A percentile compares a stretch with the other conserved stretches of the same genome.
These are phyloP conservation scores for Rhododendron mucronatum DNA, from an alignment of 148 eudicot genomes.

Conservation along the genomic window DNA sequence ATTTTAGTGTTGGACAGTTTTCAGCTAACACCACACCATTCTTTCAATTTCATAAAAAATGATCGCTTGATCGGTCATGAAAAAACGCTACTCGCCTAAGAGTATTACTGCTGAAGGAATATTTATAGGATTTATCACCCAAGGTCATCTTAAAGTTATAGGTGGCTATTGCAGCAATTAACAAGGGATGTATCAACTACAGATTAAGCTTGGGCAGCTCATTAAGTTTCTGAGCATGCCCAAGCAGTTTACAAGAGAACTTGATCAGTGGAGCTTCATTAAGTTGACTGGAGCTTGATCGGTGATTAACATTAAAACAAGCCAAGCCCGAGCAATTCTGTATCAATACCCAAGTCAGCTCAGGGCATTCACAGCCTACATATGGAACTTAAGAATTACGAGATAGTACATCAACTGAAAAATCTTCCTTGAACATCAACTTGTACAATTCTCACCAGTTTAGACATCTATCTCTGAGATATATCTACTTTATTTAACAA, in stretches of 20 bases:
- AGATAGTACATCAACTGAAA: background rate
- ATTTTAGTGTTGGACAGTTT: background rate
- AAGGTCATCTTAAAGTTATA: background rate
- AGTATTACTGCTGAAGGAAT: background rate
- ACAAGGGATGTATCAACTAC: background rate
- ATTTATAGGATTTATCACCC: background rate
- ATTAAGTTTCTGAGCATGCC: background rate
- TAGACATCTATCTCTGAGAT: background rate
- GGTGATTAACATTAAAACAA: background rate
- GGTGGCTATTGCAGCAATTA: background rate
- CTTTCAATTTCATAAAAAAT: background rate
- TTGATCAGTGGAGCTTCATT: background rate
- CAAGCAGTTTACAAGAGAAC: background rate
- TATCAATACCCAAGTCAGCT: background rate
- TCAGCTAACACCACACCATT: background rate
- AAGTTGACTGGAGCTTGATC: background rate
- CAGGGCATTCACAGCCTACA: background rate
- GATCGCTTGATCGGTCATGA: background rate
- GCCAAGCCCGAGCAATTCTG: background rate
- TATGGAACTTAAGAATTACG: background rate
- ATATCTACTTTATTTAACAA: background rate
- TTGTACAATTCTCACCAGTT: background rate
- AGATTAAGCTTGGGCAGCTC: background rate
- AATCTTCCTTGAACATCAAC: background rate
- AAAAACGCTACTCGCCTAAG: background rate